phyloP scores from a whole-genome alignment of 306 rosid species.

The Rosa chinensis region DNA sequence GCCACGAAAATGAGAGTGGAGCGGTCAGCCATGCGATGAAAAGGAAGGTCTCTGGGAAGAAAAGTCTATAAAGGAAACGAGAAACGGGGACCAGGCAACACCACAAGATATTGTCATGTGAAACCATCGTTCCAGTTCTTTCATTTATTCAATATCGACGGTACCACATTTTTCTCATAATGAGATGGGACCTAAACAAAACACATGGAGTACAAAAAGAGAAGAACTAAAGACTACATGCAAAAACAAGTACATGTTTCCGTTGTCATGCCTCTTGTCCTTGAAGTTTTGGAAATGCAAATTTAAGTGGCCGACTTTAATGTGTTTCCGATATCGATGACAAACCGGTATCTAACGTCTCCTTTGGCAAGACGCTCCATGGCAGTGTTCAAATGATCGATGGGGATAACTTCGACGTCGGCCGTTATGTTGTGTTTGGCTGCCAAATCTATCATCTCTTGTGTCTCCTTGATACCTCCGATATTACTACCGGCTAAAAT shows the following conservation, averaged over 20 bases:
- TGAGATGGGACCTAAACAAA: background rate
- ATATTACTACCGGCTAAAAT: slow-evolving; percentile 3
- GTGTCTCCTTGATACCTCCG: slow-evolving; percentile 32
- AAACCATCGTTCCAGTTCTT: background rate
- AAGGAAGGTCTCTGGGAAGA: no score
- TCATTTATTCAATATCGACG: background rate
- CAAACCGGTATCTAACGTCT: slow-evolving; percentile 23
- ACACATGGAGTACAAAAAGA: background rate
- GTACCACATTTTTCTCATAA: background rate
- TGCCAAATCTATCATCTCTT: slow-evolving; percentile 36
- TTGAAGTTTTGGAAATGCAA: background rate
- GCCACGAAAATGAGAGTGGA: no score
- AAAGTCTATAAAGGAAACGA: no score
- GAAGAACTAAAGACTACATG: background rate
- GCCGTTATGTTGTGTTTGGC: slow-evolving; percentile 33
- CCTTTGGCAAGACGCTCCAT: slow-evolving; percentile 20
- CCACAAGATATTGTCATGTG: background rate
- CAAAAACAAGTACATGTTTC: background rate
- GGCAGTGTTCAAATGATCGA: slow-evolving; percentile 24
- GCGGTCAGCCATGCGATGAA: no score
- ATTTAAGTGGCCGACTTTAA: background rate
- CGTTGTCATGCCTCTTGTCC: background rate
- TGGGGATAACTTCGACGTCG: slow-evolving; percentile 5
- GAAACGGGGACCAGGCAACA: background rate
- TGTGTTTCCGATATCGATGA: slow-evolving; percentile 30